Evolutionary conservation across 495 filamentous ascomycete species (phyloP).

Genomic region (Trichoderma erinaceum): DNA sequence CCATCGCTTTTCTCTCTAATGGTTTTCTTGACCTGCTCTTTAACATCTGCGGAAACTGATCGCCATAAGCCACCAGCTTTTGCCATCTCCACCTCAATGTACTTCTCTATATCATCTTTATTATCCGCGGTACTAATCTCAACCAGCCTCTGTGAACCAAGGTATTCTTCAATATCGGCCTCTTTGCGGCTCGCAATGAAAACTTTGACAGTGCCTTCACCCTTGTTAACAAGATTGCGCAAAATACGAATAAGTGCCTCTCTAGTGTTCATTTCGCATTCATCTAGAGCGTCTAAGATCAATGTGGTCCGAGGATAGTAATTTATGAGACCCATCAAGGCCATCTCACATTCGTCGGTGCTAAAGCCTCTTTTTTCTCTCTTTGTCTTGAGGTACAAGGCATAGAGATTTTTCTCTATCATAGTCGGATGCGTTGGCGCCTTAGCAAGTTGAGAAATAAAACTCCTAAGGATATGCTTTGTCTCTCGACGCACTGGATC

Average conservation of each 20-base stretch:
- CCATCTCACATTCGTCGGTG: not conserved
- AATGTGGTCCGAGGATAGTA: not conserved
- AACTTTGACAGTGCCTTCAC: slow-evolving; percentile 2
- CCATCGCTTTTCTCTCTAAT: not conserved
- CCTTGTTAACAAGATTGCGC: not conserved
- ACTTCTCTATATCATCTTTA: not conserved
- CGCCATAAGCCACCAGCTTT: not conserved
- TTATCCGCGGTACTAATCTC: not conserved
- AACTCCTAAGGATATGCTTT: not conserved
- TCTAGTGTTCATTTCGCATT: not conserved
- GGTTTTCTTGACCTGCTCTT: not conserved
- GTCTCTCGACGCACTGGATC: slow-evolving; percentile 4
- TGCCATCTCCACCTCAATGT: not conserved
- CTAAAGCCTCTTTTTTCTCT: not conserved
- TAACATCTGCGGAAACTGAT: not conserved
- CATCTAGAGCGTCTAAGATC: not conserved
- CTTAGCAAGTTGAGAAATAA: slow-evolving; percentile 3
- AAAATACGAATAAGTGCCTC: not conserved
- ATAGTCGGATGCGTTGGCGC: not conserved
- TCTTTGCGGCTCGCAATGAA: not conserved
- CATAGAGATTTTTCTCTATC: not conserved
- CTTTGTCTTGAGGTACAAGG: not conserved
- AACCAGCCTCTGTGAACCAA: not conserved
- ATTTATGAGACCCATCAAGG: not conserved
- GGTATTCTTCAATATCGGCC: not conserved